Percentiles rank a stretch among this genome's conserved stretches.
Evolutionary conservation across 139 green algal genomes (phyloP).

Genomic region (Asterochloris sp.): DNA sequence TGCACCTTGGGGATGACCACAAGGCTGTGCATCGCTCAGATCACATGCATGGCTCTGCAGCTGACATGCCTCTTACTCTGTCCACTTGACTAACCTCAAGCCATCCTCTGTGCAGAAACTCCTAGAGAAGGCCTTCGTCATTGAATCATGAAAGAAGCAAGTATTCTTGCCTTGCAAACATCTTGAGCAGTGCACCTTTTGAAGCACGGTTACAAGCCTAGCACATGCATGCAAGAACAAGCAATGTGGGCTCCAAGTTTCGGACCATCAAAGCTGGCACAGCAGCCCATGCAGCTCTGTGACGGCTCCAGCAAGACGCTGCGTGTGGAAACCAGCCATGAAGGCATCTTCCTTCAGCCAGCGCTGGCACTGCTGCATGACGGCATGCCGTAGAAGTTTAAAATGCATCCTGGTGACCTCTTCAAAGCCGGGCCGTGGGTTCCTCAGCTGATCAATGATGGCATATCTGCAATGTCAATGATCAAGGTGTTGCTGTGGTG

Average conservation of each 20-base stretch:
- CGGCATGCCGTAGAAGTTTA: conserved; percentile 35
- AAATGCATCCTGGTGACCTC: conserved; percentile 59
- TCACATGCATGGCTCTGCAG: too few relatives aligned
- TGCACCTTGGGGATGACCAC: too few relatives aligned
- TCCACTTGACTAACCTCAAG: too few relatives aligned
- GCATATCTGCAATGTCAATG: conserved; percentile 49
- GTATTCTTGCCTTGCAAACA: too few relatives aligned
- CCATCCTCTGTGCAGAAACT: not conserved
- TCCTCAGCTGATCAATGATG: conserved; percentile 62
- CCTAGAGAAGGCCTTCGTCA: conserved; percentile 7
- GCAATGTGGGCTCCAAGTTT: too few relatives aligned
- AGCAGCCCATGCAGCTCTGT: conserved; percentile 23
- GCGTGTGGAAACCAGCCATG: not conserved
- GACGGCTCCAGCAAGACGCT: conserved; percentile 5
- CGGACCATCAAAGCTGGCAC: not conserved
- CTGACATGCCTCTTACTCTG: too few relatives aligned
- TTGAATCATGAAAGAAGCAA: not conserved
- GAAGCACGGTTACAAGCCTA: too few relatives aligned
- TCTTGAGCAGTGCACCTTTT: too few relatives aligned
- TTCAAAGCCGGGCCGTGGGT: conserved; percentile 62
- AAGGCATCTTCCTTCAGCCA: conserved; percentile 22
- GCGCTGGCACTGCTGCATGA: conserved; percentile 32
- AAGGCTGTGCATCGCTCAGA: too few relatives aligned
- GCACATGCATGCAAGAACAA: too few relatives aligned
- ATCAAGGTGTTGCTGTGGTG: conserved; percentile 19